Percentiles rank a stretch among this genome's conserved stretches.
Evolutionary conservation across 108 stramenopile species (phyloP).

Genomic region (Skeletonema grethae): DNA sequence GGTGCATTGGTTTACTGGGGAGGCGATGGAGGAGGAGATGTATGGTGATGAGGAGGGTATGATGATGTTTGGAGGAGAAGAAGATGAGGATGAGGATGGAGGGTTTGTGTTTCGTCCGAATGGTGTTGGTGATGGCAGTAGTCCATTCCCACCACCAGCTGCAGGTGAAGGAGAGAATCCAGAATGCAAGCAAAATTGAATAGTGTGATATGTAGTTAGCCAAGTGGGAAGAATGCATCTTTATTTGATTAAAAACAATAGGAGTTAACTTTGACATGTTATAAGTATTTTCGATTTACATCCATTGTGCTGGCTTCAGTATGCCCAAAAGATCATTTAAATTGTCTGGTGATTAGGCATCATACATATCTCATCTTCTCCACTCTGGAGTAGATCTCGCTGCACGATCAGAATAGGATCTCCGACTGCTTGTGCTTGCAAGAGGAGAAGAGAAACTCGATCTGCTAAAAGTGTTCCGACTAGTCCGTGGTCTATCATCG

Average conservation of each 20-base stretch:
- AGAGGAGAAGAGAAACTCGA: background rate
- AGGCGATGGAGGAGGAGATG: conserved; percentile 57
- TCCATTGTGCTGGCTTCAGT: no score
- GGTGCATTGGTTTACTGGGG: conserved; percentile 92
- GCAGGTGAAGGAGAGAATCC: conserved; percentile 42
- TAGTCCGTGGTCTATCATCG: background rate
- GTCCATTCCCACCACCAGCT: conserved; percentile 19
- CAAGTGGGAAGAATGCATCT: background rate
- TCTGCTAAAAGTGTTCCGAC: background rate
- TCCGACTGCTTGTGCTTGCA: background rate
- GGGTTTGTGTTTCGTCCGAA: conserved; percentile 21
- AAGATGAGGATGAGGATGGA: conserved; percentile 9
- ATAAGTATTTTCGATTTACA: no score
- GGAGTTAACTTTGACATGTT: no score
- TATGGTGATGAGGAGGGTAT: conserved; percentile 14
- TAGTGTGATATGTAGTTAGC: background rate
- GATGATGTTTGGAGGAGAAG: conserved; percentile 12
- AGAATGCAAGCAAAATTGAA: conserved; percentile 42
- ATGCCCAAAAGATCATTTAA: background rate
- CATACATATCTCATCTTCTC: background rate
- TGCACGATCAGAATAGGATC: background rate
- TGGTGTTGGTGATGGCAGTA: background rate
- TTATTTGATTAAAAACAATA: no score
- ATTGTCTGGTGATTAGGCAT: background rate
- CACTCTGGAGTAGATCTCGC: background rate